Evolutionary conservation across 192 early-diverging fungal species (phyloP), one percentile per base, ranked within the genome.

Genomic region (Pilaira anomala): DNA sequence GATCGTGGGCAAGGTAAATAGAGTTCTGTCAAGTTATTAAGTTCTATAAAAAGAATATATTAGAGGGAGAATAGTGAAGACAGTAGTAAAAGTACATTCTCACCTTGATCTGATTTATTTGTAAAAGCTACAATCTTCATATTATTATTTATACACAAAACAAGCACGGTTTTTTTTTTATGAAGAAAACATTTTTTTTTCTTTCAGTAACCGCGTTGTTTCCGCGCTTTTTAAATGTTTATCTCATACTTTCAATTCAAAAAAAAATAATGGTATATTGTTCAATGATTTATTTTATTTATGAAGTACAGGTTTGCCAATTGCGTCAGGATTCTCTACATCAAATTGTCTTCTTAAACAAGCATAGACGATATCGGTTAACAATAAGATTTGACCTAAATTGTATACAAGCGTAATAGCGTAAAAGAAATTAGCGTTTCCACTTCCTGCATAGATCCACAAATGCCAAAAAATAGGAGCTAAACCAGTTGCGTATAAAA

Each of bases 341-440:
- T 98, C 95, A 76, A 93, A 92, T 29, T 93, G 88, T 5, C 95
- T 78, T 44, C 88, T 74, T 2, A 90, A 71, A 66, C 82, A 77
- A 11, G 95, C 89, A 60, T 76, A 85, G n/a, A 85, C 87, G n/a
- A 88, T 61, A 73, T 98, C 97, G 18, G 93, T 87, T 26, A 96
- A 62, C 51, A 96, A 71, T 16, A 93, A 73, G 40, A 96, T 87
- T 75, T 96, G 93, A 0, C 91, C 90, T 54, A 95, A 75, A 16
- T 83, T 89, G 45, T 92, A 94, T 3, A 99, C 91, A 41, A 99
- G 83, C 1, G 94, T 98, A 12, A 96, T 94, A 3, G 96, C 94
- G 67, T 96, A 99, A 68, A 93, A 97, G 68, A 98, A 99, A 71
- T 99, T 99, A 59, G 96, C 92, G 76, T 99, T 99, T 24, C 94